Base-by-base conservation (phyloP, 305 asterid genomes). In the Caryopteris hybrid region DNA sequence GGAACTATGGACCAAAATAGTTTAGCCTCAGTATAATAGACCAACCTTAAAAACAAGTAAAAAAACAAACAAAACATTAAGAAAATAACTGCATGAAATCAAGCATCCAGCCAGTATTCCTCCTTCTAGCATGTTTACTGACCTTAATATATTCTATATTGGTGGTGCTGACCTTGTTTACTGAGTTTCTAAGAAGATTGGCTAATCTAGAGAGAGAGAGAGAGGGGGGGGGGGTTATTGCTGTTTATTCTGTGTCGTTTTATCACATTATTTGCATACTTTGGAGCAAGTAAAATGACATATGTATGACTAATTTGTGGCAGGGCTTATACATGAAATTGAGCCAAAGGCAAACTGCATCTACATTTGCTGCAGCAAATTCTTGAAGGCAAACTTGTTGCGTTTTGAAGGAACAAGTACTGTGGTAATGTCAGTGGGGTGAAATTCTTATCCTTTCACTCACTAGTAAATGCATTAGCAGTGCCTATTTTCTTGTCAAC, bases 311-410 rank as follows among this genome's bases (percentile, higher is more conserved):
- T 27, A 8, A 64, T 39, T 38, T 61, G 27, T 75, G 29, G 84
- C 96, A 93, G 99, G 97, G 97, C 18, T 79, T 93, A 50, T 90
- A 88, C 87, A 88, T 93, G 99, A 90, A 84, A 71, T 78, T 93
- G 80, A 80, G 77, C 48, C 84, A 80, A 71, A 83, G 96, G 74
- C 75, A 79, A 80, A 81, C 76, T 39, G 64, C 78, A 39, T 65
- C 83, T 16, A 45, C 79, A 36, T 66, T 74, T 71, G 82, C 76
- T 55, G 72, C 81, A 33, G 74, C 81, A 50, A 76, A 21, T 61
- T 48, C 81, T 23, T 58, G 54, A 73, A 51, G 70, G 66, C 80
- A 51, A 69, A 74, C 36, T 45, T 41, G 42, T 21, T n/a, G n/a
- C n/a, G n/a, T n/a, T 46, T 22, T 12, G 34, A 17, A 48, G n/a